These are phyloP conservation scores for Echeveria elegans DNA, from an alignment of 164 flowering plant species.

Conservation along the genomic window DNA sequence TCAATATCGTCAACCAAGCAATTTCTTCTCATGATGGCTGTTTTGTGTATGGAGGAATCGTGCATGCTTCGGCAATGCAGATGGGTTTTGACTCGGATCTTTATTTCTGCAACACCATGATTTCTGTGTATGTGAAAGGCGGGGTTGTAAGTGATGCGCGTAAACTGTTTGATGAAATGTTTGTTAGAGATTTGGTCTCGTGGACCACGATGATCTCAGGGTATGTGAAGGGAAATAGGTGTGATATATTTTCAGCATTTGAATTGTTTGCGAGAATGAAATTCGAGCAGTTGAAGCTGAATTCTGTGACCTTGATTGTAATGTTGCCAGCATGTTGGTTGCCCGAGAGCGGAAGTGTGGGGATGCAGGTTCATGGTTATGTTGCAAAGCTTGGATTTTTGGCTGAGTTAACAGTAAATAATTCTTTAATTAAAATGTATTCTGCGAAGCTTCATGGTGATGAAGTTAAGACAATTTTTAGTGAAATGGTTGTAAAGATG, in stretches of 20 bases:
- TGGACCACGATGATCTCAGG: conserved; percentile 56
- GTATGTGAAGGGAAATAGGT: conserved; percentile 20
- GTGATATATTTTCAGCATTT: conserved; percentile 14
- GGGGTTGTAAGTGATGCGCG: conserved; percentile 21
- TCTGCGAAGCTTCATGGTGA: conserved; percentile 16
- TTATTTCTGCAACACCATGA: conserved; percentile 51
- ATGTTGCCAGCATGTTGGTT: conserved; percentile 39
- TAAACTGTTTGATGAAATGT: conserved; percentile 45
- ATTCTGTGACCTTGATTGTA: conserved; percentile 39
- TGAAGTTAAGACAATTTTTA: conserved; percentile 29
- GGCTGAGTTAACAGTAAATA: conserved; percentile 24
- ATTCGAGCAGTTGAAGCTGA: conserved; percentile 30
- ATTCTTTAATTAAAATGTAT: conserved; percentile 48
- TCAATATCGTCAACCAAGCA: conserved; percentile 39
- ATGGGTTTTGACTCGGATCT: conserved; percentile 48
- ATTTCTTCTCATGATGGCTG: conserved; percentile 15
- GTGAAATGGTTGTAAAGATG: conserved; percentile 27
- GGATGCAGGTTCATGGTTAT: conserved; percentile 41
- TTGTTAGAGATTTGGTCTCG: conserved; percentile 40
- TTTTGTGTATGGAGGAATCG: conserved; percentile 19
- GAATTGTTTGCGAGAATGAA: conserved; percentile 32
- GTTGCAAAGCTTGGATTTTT: conserved; percentile 33
- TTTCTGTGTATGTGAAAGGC: conserved; percentile 30
- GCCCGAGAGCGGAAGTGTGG: conserved; percentile 17
- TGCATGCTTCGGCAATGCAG: conserved; percentile 37